phyloP scores from a whole-genome alignment of 257 asterid genomes.

The Buddleja alternifolia region DNA sequence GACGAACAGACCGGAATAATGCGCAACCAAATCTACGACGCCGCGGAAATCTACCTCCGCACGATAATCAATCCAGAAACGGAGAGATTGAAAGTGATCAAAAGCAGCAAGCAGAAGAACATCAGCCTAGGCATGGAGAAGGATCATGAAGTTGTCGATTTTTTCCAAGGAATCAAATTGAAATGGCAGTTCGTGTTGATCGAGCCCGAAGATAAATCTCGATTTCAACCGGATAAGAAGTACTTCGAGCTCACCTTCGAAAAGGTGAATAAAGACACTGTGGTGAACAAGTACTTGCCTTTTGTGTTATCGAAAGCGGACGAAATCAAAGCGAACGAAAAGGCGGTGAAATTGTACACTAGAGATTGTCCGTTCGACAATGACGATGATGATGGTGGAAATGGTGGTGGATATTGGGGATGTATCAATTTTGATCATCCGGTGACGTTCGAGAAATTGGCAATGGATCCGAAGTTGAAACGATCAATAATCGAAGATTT shows the following conservation, averaged over 20 bases:
- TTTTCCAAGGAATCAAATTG: constrained; percentile 34
- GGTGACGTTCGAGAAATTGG: constrained; percentile 66
- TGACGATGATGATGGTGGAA: constrained; percentile 51
- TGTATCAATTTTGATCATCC: constrained; percentile 74
- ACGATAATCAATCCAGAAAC: constrained; percentile 56
- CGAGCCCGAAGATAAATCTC: constrained; percentile 41
- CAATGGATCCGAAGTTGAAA: constrained; percentile 68
- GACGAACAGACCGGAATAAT: constrained; percentile 69
- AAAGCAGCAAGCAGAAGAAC: constrained; percentile 50
- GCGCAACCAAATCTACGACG: constrained; percentile 67
- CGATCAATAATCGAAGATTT: constrained; percentile 56
- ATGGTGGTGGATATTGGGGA: constrained; percentile 66
- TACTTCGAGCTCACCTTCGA: constrained; percentile 69
- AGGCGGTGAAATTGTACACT: constrained; percentile 65
- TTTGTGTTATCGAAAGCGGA: constrained; percentile 53
- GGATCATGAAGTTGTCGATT: constrained; percentile 47
- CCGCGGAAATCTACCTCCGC: constrained; percentile 69
- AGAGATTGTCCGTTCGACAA: constrained; percentile 49
- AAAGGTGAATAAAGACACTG: constrained; percentile 35
- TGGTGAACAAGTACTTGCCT: constrained; percentile 61
- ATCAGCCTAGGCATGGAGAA: constrained; percentile 60
- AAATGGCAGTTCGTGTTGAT: constrained; percentile 60
- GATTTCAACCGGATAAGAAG: constrained; percentile 45
- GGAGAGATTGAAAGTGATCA: constrained; percentile 54
- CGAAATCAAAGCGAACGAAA: constrained; percentile 48